Percentiles rank a stretch among this genome's conserved stretches.
Conservation (phyloP, 1,139 yeast species). For the Pichia sp. region DNA sequence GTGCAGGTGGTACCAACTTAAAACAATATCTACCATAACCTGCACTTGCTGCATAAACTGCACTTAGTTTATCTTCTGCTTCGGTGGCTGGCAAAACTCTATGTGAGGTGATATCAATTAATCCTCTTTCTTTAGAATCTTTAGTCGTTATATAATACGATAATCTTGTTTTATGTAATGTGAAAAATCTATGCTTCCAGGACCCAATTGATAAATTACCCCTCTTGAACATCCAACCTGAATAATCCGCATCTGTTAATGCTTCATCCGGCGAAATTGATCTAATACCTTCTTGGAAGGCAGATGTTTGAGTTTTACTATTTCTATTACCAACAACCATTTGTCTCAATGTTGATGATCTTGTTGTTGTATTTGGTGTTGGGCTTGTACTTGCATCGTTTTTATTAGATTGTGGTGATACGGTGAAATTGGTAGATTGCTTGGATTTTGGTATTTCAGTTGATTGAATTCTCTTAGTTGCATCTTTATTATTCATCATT, state of each 20-base stretch:
- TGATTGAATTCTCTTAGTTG: constrained; percentile 23
- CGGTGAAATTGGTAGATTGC: too few species aligned
- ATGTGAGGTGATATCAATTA: constrained; percentile 93
- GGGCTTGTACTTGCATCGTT: background rate
- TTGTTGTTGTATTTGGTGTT: background rate
- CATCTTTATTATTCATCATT: constrained; percentile 19
- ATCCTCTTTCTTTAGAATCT: constrained; percentile 82
- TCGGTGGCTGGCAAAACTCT: constrained; percentile 71
- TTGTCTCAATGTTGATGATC: constrained; percentile 16
- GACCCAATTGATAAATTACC: constrained; percentile 80
- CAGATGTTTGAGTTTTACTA: constrained; percentile 63
- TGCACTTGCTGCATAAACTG: constrained; percentile 85
- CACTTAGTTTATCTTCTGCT: constrained; percentile 69
- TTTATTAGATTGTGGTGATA: background rate
- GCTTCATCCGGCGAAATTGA: constrained; percentile 72
- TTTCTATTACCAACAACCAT: constrained; percentile 5
- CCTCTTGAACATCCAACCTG: constrained; percentile 95
- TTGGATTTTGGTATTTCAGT: background rate
- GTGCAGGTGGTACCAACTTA: constrained; percentile 93
- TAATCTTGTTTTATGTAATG: constrained; percentile 85
- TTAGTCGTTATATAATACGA: constrained; percentile 78
- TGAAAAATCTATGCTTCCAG: constrained; percentile 88
- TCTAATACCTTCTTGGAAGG: constrained; percentile 89
- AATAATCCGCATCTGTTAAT: constrained; percentile 62
- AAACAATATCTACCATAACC: constrained; percentile 91